Evolutionary conservation across 805 yeast genomes (phyloP).

Genomic region (Kregervanrija pseudodelftensis): DNA sequence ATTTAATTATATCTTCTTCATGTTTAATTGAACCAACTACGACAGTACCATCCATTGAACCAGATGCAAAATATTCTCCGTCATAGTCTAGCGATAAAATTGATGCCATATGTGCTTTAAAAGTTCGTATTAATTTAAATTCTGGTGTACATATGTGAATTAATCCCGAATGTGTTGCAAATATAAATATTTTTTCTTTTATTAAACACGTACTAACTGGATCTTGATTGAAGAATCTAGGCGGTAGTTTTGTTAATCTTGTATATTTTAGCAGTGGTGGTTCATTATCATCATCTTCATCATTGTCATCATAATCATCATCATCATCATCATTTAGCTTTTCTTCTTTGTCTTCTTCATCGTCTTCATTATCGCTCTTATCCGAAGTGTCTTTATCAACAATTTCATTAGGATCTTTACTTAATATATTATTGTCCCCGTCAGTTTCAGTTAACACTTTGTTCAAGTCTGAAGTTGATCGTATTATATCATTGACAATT

Average conservation of each 20-base stretch:
- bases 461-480: background rate
- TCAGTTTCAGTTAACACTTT: background rate
- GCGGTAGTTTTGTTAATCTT: conserved; percentile 60
- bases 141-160: conserved; percentile 60
- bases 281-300: conserved; percentile 42
- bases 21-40: conserved; percentile 59
- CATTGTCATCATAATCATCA: conserved; percentile 31
- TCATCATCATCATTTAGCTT: conserved; percentile 26
- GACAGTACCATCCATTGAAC: conserved; percentile 90
- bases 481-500: background rate
- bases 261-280: conserved; percentile 75
- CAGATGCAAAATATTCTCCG: conserved; percentile 72
- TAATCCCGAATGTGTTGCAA: conserved; percentile 88
- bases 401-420: background rate
- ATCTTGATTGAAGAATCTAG: conserved; percentile 64
- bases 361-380: background rate
- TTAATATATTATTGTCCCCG: background rate
- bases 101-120: conserved; percentile 82
- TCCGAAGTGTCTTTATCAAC: background rate
- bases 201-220: conserved; percentile 68
- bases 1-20: conserved; percentile 58
- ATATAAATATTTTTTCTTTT: conserved; percentile 54
- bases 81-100: conserved; percentile 67
- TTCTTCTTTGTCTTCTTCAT: conserved; percentile 14
- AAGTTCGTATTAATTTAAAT: conserved; percentile 56